Evolutionary conservation across 2,329 filamentous ascomycete species (phyloP).

Genomic region (Ascochyta fabae): DNA sequence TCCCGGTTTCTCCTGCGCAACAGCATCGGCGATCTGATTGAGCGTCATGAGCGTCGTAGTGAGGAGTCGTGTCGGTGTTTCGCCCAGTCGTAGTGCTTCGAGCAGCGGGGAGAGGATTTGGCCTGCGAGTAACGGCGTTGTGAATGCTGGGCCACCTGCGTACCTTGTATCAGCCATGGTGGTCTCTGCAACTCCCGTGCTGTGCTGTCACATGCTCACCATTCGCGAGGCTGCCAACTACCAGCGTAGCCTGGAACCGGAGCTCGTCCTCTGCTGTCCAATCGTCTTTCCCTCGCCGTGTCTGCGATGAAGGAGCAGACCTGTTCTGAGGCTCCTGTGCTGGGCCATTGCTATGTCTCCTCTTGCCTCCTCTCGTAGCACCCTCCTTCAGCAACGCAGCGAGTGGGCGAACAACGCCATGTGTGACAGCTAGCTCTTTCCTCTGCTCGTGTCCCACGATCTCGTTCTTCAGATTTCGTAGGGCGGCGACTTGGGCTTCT

Average conservation of each 20-base stretch:
- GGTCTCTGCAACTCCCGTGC: neutral
- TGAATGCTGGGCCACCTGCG: conserved; percentile 78
- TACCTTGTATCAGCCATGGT: conserved; percentile 25
- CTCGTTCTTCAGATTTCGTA: conserved; percentile 84
- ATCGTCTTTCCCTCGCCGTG: conserved; percentile 20
- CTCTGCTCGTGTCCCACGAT: conserved; percentile 85
- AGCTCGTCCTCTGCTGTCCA: conserved; percentile 70
- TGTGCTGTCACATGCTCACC: conserved; percentile 60
- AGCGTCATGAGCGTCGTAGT: conserved; percentile 77
- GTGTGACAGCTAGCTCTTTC: conserved; percentile 78
- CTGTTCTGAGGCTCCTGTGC: conserved; percentile 10
- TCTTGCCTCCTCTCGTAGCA: conserved; percentile 55
- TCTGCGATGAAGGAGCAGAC: neutral
- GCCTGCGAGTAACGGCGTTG: conserved; percentile 74
- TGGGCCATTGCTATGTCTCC: conserved; percentile 51
- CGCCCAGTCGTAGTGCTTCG: conserved; percentile 69
- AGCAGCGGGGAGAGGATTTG: conserved; percentile 73
- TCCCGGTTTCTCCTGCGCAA: conserved; percentile 61
- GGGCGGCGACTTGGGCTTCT: conserved; percentile 58
- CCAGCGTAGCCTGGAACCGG: conserved; percentile 78
- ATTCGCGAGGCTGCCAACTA: conserved; percentile 84
- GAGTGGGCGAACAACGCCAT: conserved; percentile 71
- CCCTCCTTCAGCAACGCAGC: conserved; percentile 58
- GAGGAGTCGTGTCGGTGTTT: conserved; percentile 70
- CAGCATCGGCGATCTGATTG: conserved; percentile 72